These are phyloP conservation scores for Pseudonectria buxi DNA, from an alignment of 2,329 filamentous ascomycete species.

Conservation along the genomic window DNA sequence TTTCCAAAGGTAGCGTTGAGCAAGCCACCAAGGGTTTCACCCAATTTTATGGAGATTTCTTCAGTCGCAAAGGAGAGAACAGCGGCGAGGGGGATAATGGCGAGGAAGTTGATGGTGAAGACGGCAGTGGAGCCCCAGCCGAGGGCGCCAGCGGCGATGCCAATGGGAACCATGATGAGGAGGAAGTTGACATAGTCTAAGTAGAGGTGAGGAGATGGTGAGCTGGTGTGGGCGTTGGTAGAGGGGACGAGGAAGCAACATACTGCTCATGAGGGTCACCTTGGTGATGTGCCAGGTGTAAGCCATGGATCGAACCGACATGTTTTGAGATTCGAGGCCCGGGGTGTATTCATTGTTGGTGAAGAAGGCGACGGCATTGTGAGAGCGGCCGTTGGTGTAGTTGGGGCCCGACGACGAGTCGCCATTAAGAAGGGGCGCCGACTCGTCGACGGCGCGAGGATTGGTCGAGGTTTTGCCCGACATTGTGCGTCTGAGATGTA, in stretches of 20 bases:
- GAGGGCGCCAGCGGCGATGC: constrained; percentile 58
- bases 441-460: constrained; percentile 27
- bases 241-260: constrained; percentile 21
- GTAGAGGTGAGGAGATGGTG: not conserved
- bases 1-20: constrained; percentile 75
- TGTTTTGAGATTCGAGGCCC: constrained; percentile 42
- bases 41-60: constrained; percentile 65
- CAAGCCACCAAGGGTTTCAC: constrained; percentile 66
- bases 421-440: constrained; percentile 37
- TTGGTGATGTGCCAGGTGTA: constrained; percentile 50
- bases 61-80: constrained; percentile 73
- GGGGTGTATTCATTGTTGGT: constrained; percentile 45
- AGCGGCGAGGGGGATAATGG: constrained; percentile 69
- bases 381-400: constrained; percentile 7
- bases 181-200: constrained; percentile 61
- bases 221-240: constrained; percentile 1
- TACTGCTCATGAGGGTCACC: constrained; percentile 53
- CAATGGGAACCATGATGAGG: constrained; percentile 67
- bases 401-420: constrained; percentile 20
- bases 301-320: constrained; percentile 38
- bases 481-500: constrained; percentile 26
- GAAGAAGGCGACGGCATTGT: constrained; percentile 34
- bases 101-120: constrained; percentile 74
- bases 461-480: constrained; percentile 21
- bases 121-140: constrained; percentile 60